Conservation (phyloP, 441 rosid genomes). For the Theobroma grandiflorum region DNA sequence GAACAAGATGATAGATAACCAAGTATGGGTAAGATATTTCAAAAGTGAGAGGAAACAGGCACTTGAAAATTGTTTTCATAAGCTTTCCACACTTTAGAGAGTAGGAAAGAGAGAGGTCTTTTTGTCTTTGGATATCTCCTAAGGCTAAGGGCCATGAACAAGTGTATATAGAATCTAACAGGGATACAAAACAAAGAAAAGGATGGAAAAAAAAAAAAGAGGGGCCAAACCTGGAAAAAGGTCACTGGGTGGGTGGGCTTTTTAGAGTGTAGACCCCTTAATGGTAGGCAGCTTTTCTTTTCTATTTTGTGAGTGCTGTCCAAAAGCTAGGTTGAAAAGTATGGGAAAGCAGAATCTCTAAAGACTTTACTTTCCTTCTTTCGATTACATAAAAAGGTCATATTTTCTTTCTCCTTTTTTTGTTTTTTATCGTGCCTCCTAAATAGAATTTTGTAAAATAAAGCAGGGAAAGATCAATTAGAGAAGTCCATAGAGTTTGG, state of each 20-base stretch:
- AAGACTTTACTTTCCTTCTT: conserved; percentile 13
- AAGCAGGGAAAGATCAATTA: not conserved
- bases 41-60: conserved; percentile 25
- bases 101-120: conserved; percentile 41
- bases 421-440: not conserved
- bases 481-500: not conserved
- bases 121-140: conserved; percentile 33
- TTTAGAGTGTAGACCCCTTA: conserved; percentile 41
- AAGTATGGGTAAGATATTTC: conserved; percentile 13
- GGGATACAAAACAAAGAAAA: conserved; percentile 8
- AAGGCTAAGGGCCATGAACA: conserved; percentile 15
- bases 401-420: not conserved
- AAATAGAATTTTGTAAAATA: not conserved
- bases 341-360: conserved; percentile 37
- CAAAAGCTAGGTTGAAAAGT: conserved; percentile 35
- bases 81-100: conserved; percentile 17
- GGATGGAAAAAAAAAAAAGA: conserved; percentile 5
- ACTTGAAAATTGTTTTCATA: conserved; percentile 19
- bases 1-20: conserved; percentile 14
- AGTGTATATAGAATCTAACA: conserved; percentile 33
- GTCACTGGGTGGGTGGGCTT: conserved; percentile 35
- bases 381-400: not conserved
- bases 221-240: conserved; percentile 21
- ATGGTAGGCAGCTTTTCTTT: conserved; percentile 47
- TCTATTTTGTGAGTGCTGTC: conserved; percentile 35